These are phyloP conservation scores for Colletotrichum viniferum DNA, from an alignment of 2,329 filamentous ascomycete genomes.

Conservation along the genomic window DNA sequence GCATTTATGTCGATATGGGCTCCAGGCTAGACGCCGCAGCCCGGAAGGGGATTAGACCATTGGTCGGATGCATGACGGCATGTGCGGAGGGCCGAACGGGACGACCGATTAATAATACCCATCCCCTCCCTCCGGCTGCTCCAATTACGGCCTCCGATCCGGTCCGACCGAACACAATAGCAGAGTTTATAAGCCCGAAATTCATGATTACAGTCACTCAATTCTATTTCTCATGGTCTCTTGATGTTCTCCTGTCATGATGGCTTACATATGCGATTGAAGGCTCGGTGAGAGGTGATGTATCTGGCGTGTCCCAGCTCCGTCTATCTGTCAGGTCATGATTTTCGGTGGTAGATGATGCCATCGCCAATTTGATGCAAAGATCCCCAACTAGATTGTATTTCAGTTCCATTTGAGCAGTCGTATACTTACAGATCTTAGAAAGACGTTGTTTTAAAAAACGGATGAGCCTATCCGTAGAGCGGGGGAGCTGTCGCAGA, in stretches of 20 bases:
- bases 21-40: not conserved
- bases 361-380: not conserved
- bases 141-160: not conserved
- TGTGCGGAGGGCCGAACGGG: slow-evolving; percentile 9
- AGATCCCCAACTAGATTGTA: not conserved
- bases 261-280: not conserved
- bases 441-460: not conserved
- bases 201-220: not conserved
- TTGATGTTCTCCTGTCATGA: not conserved
- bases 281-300: too few species aligned
- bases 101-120: slow-evolving; percentile 13
- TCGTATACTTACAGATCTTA: not conserved
- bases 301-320: too few species aligned
- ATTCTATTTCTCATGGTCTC: not conserved
- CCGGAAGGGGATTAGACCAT: slow-evolving; percentile 1
- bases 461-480: not conserved
- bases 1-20: not conserved
- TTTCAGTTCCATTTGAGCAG: not conserved
- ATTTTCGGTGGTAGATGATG: not conserved
- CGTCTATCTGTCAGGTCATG: not conserved
- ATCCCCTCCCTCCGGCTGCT: not conserved
- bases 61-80: slow-evolving; percentile 17
- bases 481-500: not conserved
- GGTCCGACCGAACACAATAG: not conserved
- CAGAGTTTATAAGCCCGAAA: not conserved